These are phyloP conservation scores for Geotrichum ghanense DNA, from an alignment of 805 yeast genomes.

Conservation along the genomic window DNA sequence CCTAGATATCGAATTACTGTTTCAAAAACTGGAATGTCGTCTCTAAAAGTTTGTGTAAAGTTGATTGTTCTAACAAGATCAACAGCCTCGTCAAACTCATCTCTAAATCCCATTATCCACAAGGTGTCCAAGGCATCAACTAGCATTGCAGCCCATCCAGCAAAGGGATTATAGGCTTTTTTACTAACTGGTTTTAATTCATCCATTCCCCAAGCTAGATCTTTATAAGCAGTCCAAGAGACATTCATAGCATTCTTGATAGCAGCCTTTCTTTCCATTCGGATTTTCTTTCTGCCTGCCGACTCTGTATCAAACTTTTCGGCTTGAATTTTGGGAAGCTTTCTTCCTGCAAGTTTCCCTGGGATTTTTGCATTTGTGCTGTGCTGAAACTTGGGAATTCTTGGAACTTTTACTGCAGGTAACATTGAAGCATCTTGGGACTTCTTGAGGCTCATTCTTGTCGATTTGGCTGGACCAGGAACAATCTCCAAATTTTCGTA, in stretches of 20 bases:
- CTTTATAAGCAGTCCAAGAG: slow-evolving; percentile 36
- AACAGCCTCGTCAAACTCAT: slow-evolving; percentile 31
- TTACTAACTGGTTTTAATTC: slow-evolving; percentile 32
- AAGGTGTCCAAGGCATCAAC: slow-evolving; percentile 45
- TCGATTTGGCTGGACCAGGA: slow-evolving; percentile 9
- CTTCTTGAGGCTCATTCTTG: slow-evolving; percentile 4
- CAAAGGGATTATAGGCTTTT: slow-evolving; percentile 28
- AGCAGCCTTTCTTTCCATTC: slow-evolving; percentile 20
- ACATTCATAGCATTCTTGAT: slow-evolving; percentile 29
- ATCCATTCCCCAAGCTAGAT: slow-evolving; percentile 35
- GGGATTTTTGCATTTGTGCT: slow-evolving; percentile 6
- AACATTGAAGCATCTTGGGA: neutral
- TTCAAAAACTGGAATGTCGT: slow-evolving; percentile 38
- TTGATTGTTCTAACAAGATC: slow-evolving; percentile 28
- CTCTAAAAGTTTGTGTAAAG: slow-evolving; percentile 30
- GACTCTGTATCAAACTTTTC: slow-evolving; percentile 15
- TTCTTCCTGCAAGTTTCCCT: neutral
- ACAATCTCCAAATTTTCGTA: slow-evolving; percentile 7
- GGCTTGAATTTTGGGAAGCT: slow-evolving; percentile 13
- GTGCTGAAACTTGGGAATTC: slow-evolving; percentile 8
- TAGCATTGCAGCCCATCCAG: slow-evolving; percentile 42
- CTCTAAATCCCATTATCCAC: slow-evolving; percentile 32
- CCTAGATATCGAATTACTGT: slow-evolving; percentile 42
- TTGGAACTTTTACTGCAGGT: slow-evolving; percentile 2
- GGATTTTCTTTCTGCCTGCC: slow-evolving; percentile 9